Evolutionary conservation across 2,329 filamentous ascomycete genomes (phyloP).

Genomic region (Fusarium ambrosium): DNA sequence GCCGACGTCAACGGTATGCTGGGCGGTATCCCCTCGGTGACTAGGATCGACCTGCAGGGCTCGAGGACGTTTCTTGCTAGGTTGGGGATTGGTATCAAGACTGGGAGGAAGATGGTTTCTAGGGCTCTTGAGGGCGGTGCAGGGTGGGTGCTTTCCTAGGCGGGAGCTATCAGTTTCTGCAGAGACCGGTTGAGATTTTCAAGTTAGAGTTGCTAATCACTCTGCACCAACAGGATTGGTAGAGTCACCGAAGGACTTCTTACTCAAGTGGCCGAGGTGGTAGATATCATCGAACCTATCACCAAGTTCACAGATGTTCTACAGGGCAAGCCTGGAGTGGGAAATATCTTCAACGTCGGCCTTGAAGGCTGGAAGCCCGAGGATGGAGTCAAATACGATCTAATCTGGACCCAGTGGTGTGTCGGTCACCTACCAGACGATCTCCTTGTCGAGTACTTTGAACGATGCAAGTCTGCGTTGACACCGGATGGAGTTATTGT

Average conservation of each 20-base stretch:
- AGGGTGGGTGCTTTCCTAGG: slow-evolving; percentile 50
- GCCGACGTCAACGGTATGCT: slow-evolving; percentile 79
- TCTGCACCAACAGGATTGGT: slow-evolving; percentile 73
- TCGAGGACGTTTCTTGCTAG: slow-evolving; percentile 78
- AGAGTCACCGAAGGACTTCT: slow-evolving; percentile 84
- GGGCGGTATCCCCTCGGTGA: slow-evolving; percentile 72
- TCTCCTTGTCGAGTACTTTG: slow-evolving; percentile 77
- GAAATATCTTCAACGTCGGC: slow-evolving; percentile 77
- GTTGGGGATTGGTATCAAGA: slow-evolving; percentile 62
- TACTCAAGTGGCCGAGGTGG: slow-evolving; percentile 74
- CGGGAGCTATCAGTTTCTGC: too few species aligned
- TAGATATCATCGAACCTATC: slow-evolving; percentile 90
- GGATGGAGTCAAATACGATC: slow-evolving; percentile 71
- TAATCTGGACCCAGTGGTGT: slow-evolving; percentile 95
- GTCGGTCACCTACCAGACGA: slow-evolving; percentile 83
- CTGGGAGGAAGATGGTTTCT: slow-evolving; percentile 48
- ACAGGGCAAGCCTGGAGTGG: slow-evolving; percentile 67
- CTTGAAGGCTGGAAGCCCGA: slow-evolving; percentile 77
- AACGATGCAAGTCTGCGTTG: slow-evolving; percentile 65
- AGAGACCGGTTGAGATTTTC: not conserved
- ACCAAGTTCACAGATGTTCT: slow-evolving; percentile 81
- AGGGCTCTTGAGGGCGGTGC: slow-evolving; percentile 56
- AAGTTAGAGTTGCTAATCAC: not conserved
- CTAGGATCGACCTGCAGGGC: slow-evolving; percentile 76
- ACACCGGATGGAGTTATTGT: slow-evolving; percentile 51